These are phyloP conservation scores for Pythium aquatile DNA, from an alignment of 352 stramenopile genomes.

Conservation along the genomic window DNA sequence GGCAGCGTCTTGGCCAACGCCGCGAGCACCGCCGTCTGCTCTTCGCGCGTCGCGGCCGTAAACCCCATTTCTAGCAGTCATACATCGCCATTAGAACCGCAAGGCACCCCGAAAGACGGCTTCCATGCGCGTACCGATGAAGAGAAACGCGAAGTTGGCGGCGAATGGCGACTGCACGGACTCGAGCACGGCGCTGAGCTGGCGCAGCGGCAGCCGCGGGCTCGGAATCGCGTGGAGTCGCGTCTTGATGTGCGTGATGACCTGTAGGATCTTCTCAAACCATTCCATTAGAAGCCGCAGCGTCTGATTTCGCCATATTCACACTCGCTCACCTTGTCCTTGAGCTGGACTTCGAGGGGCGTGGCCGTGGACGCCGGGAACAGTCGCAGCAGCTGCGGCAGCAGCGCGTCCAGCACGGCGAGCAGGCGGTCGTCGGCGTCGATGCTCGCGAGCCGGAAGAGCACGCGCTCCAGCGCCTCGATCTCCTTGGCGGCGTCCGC, in stretches of 20 bases:
- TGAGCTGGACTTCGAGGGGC: conserved; percentile 48
- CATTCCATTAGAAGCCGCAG: background rate
- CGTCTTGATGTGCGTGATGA: conserved; percentile 72
- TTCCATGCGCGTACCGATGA: conserved; percentile 45
- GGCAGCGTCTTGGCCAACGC: conserved; percentile 33
- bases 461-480: conserved; percentile 69
- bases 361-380: conserved; percentile 44
- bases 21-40: conserved; percentile 41
- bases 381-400: conserved; percentile 65
- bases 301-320: background rate
- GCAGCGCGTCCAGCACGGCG: conserved; percentile 54
- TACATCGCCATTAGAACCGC: background rate
- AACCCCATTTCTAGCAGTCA: conserved; percentile 61
- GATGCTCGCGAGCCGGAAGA: conserved; percentile 73
- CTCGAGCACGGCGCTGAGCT: conserved; percentile 45
- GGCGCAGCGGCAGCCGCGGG: conserved; percentile 48
- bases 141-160: conserved; percentile 70
- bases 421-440: conserved; percentile 58
- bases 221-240: conserved; percentile 52
- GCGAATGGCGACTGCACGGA: conserved; percentile 39
- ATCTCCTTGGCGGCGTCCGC: conserved; percentile 46
- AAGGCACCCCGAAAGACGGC: no score
- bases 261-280: conserved; percentile 56
- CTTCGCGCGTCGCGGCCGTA: conserved; percentile 36
- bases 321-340: conserved; percentile 51